Evolutionary conservation across 1,139 yeast genomes (phyloP), one percentile per base, ranked within the genome.

Genomic region (Taiozyma sp.): DNA sequence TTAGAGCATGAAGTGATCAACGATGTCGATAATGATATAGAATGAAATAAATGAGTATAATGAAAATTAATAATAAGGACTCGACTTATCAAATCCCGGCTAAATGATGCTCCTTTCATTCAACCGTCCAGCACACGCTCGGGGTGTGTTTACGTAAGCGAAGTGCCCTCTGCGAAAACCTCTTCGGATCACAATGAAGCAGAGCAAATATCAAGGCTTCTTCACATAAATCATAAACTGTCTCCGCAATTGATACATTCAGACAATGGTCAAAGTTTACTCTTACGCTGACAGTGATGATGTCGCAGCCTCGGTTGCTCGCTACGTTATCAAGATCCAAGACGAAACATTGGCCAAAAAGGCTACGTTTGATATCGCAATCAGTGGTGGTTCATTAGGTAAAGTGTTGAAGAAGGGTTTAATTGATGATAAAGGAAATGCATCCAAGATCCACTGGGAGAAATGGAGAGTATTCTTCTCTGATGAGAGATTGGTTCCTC

Each of bases 381-480:
- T 92, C 46, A 85, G 95, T 51, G 98, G 97, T 43, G 98, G 98
- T 2, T 89, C 96, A 5, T 75, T 91, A 60, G 89, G 92, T 29
- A 84, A 86, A 61, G 89, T 83, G 4, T 76, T 92, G 65, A 81
- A 84, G 57, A 74, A 75, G 50, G 93, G 92, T 2, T 76, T 92
- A 56, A 76, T 89, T 51, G 83, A 81, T 55, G 78, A 87, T 63
- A 50, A 68, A 32, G 72, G 69, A n/a, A 66, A 77, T 45, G 72
- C 75, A 9, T 54, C 70, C 1, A 70, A 76, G 51, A 80, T 92
- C 48, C 83, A 84, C 60, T 93, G 98, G 97, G 80, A 79, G 51
- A 83, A 84, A 65, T 95, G 99, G 99, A 95, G 89, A 63, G 81
- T 95, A 50, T 95, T 85, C 71, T 93, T 95, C 73, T 96, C 97